These are phyloP conservation scores for Penicillium herquei DNA, from an alignment of 495 filamentous ascomycete genomes.

Conservation along the genomic window DNA sequence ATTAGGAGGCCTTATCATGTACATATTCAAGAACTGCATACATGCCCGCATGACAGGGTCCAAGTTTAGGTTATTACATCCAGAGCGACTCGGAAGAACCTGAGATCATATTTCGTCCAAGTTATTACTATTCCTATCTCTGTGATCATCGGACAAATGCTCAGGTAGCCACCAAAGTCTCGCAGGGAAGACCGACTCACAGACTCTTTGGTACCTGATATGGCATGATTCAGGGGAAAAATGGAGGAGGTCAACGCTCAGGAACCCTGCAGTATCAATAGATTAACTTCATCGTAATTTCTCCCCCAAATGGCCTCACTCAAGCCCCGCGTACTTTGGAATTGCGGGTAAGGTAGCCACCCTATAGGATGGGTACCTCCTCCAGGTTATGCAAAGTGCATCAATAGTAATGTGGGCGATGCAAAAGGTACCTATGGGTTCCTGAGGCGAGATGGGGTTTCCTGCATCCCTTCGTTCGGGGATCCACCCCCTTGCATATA, in stretches of 20 bases:
- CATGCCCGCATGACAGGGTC: not conserved
- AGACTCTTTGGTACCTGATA: not conserved
- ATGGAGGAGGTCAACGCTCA: not conserved
- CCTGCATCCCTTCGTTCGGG: slow-evolving; percentile 5
- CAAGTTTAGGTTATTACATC: not conserved
- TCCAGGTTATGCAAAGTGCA: not conserved
- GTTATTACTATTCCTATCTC: too few species aligned
- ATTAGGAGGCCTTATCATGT: too few species aligned
- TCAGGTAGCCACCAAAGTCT: too few species aligned
- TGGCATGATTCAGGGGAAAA: not conserved
- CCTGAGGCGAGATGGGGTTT: not conserved
- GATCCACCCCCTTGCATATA: slow-evolving; percentile 22
- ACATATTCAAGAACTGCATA: not conserved
- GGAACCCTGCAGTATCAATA: not conserved
- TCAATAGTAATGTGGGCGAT: slow-evolving; percentile 7
- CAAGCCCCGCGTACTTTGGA: not conserved
- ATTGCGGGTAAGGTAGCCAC: not conserved
- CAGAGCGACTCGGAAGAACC: too few species aligned
- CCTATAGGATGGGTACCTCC: not conserved
- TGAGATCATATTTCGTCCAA: too few species aligned
- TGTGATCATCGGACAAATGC: too few species aligned
- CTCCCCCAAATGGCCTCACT: not conserved
- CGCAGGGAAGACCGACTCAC: not conserved
- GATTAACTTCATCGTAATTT: not conserved
- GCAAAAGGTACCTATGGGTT: slow-evolving; percentile 6